Conservation (phyloP, 768 basidiomycete genomes). For the Trametes cingulata region DNA sequence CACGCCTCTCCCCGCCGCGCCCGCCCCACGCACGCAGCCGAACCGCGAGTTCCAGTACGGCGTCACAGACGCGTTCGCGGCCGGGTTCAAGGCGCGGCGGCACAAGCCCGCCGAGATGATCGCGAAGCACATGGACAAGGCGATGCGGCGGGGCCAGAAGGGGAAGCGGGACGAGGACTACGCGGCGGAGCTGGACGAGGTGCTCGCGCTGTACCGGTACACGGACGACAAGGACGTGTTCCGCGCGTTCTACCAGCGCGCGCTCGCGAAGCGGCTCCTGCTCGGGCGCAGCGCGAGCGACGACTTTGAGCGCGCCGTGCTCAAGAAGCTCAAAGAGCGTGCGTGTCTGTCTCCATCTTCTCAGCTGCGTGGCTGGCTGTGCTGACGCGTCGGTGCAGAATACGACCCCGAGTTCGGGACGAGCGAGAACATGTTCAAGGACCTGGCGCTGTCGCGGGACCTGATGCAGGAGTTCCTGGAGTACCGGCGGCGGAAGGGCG, state of each 20-base stretch:
- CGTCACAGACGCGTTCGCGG: slow-evolving; percentile 67
- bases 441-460: slow-evolving; percentile 77
- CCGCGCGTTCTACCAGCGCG: slow-evolving; percentile 87
- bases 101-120: slow-evolving; percentile 92
- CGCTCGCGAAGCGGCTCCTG: slow-evolving; percentile 83
- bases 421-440: slow-evolving; percentile 95
- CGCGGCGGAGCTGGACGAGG: slow-evolving; percentile 60
- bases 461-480: slow-evolving; percentile 64
- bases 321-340: slow-evolving; percentile 84
- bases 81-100: slow-evolving; percentile 71
- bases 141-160: slow-evolving; percentile 86
- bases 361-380: background rate
- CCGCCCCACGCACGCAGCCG: slow-evolving; percentile 28
- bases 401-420: slow-evolving; percentile 96
- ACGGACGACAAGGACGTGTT: slow-evolving; percentile 95
- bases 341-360: slow-evolving; percentile 36
- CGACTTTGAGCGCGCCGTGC: slow-evolving; percentile 82
- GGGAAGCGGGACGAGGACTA: slow-evolving; percentile 63
- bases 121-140: slow-evolving; percentile 84
- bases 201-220: slow-evolving; percentile 76
- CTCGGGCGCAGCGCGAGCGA: slow-evolving; percentile 83
- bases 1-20: slow-evolving; percentile 36
- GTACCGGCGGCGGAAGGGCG: slow-evolving; percentile 36
- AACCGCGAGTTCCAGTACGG: slow-evolving; percentile 67
- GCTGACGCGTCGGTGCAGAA: slow-evolving; percentile 45